phyloP scores from a whole-genome alignment of 352 stramenopile species.

The Phytophthora pinifolia region DNA sequence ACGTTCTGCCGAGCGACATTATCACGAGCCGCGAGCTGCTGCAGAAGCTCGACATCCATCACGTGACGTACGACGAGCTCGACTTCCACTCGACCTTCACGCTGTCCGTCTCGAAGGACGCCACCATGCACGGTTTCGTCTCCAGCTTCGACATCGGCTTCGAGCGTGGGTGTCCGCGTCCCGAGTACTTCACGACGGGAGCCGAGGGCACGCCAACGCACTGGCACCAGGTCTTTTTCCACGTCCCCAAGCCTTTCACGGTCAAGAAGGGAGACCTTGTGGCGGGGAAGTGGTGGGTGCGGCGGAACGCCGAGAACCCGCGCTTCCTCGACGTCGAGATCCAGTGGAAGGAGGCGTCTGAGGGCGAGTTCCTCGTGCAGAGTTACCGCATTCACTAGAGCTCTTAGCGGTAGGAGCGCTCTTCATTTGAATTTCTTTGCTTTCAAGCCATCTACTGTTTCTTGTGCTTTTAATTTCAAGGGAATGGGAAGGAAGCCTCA shows the following conservation, averaged over 20 bases:
- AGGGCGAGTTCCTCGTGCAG: constrained; percentile 48
- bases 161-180: constrained; percentile 88
- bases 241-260: constrained; percentile 82
- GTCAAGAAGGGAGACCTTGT: constrained; percentile 80
- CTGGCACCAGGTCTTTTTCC: constrained; percentile 99
- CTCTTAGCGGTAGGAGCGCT: constrained; percentile 15
- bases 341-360: constrained; percentile 60
- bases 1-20: constrained; percentile 88
- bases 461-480: constrained; percentile 4
- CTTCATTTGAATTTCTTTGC: constrained; percentile 26
- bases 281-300: constrained; percentile 84
- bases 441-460: constrained; percentile 13
- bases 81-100: constrained; percentile 92
- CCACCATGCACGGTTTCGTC: constrained; percentile 95
- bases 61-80: constrained; percentile 93
- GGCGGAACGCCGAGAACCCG: constrained; percentile 91
- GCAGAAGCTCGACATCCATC: constrained; percentile 87
- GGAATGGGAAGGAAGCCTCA: neutral
- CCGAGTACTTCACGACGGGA: constrained; percentile 95
- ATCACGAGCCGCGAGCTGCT: constrained; percentile 89
- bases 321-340: constrained; percentile 93
- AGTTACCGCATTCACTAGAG: constrained; percentile 81
- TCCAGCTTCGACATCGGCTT: constrained; percentile 98
- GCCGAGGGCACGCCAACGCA: constrained; percentile 93
- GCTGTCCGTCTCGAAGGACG: constrained; percentile 83